A percentile compares a stretch with the other conserved stretches of the same genome.
Evolutionary conservation across 2,329 filamentous ascomycete genomes (phyloP).

Genomic region (Ascochyta pisi): DNA sequence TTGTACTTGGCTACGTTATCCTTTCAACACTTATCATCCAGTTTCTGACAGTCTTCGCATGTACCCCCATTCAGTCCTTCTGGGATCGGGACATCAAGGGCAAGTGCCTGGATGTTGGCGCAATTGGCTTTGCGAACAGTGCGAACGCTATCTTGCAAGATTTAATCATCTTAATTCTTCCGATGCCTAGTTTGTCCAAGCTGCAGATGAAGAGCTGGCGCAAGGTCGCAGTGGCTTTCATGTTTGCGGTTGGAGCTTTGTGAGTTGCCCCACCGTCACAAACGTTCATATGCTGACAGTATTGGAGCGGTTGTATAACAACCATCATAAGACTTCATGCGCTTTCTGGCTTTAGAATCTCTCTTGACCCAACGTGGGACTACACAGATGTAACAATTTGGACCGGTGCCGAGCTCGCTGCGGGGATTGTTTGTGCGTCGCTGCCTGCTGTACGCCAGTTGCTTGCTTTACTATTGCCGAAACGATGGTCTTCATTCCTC

Average conservation of each 20-base stretch:
- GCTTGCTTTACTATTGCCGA: conserved; percentile 15
- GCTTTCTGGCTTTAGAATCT: conserved; percentile 31
- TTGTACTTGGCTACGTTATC: conserved; percentile 21
- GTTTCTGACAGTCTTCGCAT: conserved; percentile 30
- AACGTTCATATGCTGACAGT: background rate
- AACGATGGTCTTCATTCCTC: background rate
- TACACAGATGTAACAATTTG: conserved; percentile 33
- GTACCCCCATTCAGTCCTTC: conserved; percentile 27
- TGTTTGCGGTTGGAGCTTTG: conserved; percentile 35
- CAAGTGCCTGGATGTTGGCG: conserved; percentile 29
- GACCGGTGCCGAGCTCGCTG: conserved; percentile 36
- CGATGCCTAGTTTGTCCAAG: conserved; percentile 23
- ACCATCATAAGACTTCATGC: conserved; percentile 33
- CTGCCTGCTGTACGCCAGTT: conserved; percentile 35
- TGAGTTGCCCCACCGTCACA: background rate
- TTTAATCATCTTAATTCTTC: conserved; percentile 32
- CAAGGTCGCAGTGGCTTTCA: conserved; percentile 29
- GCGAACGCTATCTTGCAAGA: conserved; percentile 28
- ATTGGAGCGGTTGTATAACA: conserved; percentile 23
- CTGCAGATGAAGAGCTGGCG: conserved; percentile 26
- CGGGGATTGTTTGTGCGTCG: conserved; percentile 32
- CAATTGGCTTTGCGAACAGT: conserved; percentile 30
- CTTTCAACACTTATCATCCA: conserved; percentile 23
- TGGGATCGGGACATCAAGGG: conserved; percentile 35
- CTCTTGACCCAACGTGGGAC: conserved; percentile 38